A percentile compares a stretch with the other conserved stretches of the same genome.
Conservation (phyloP, 2,329 filamentous ascomycete species). For the Xylaria sp. region DNA sequence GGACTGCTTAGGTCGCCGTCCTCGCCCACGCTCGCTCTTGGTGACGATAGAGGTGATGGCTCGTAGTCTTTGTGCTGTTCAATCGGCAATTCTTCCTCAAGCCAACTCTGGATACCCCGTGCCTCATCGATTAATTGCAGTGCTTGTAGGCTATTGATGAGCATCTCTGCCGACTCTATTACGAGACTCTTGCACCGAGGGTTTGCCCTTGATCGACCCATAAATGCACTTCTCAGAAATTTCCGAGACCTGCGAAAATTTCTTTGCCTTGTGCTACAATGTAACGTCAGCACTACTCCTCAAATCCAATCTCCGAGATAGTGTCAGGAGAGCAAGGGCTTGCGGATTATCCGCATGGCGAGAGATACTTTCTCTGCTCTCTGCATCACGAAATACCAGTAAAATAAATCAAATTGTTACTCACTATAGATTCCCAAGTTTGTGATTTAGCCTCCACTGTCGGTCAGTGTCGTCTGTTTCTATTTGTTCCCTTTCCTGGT, state of each 20-base stretch:
- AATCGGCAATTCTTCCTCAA: constrained; percentile 34
- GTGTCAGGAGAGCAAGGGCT: background rate
- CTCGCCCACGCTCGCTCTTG: constrained; percentile 22
- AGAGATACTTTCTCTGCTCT: background rate
- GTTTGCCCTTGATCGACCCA: constrained; percentile 38
- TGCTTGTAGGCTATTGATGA: constrained; percentile 42
- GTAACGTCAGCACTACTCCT: background rate
- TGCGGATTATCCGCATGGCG: background rate
- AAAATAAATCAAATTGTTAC: background rate
- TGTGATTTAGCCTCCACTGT: constrained; percentile 44
- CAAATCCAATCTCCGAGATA: background rate
- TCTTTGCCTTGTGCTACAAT: constrained; percentile 30
- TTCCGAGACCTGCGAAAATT: constrained; percentile 39
- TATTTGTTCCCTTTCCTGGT: constrained; percentile 37
- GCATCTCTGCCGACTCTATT: constrained; percentile 43
- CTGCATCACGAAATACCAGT: background rate
- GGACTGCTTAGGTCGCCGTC: constrained; percentile 31
- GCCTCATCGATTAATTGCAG: constrained; percentile 46
- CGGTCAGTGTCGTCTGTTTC: constrained; percentile 37
- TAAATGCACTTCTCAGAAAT: constrained; percentile 43
- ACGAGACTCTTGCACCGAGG: constrained; percentile 37
- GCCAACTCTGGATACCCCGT: constrained; percentile 44
- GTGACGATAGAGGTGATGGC: constrained; percentile 12
- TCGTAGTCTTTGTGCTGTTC: constrained; percentile 4
- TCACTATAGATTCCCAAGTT: constrained; percentile 45